Conservation (phyloP, 176 grass and related monocot species). For the Eremochloa ophiuroides region DNA sequence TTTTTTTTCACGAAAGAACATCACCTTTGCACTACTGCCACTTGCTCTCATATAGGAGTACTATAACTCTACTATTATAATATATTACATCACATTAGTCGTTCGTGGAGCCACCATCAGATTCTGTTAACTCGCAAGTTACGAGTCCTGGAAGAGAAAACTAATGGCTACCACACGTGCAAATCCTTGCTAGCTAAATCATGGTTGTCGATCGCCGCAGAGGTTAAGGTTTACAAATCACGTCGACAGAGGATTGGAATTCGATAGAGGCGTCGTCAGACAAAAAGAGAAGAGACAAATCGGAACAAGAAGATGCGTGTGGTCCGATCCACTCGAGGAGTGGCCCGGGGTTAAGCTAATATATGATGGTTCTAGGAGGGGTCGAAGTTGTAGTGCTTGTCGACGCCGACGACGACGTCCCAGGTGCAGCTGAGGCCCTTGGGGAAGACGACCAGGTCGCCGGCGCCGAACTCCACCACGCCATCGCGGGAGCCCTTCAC, state of each 20-base stretch:
- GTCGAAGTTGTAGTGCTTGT: constrained; percentile 83
- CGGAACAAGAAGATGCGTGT: neutral
- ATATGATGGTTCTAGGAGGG: constrained; percentile 18
- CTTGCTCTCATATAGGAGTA: neutral
- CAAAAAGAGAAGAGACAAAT: neutral
- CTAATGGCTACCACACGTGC: neutral
- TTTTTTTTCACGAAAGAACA: neutral
- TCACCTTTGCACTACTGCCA: neutral
- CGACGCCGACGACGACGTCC: constrained; percentile 64
- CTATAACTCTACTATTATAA: neutral
- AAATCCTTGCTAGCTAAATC: neutral
- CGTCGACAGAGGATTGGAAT: neutral
- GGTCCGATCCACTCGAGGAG: neutral
- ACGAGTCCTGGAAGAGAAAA: neutral
- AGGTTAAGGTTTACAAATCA: neutral
- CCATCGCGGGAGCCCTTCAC: constrained; percentile 45
- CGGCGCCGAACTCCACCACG: constrained; percentile 63
- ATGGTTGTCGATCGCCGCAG: neutral
- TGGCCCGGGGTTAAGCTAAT: neutral
- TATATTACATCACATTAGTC: neutral
- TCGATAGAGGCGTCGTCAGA: neutral
- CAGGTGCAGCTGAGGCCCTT: constrained; percentile 71
- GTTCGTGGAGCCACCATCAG: neutral
- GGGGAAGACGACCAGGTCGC: constrained; percentile 69
- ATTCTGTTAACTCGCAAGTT: neutral